A percentile compares a stretch with the other conserved stretches of the same genome.
Evolutionary conservation across 345 rosid genomes (phyloP).

Genomic region (Chamaenerion angustifolium): DNA sequence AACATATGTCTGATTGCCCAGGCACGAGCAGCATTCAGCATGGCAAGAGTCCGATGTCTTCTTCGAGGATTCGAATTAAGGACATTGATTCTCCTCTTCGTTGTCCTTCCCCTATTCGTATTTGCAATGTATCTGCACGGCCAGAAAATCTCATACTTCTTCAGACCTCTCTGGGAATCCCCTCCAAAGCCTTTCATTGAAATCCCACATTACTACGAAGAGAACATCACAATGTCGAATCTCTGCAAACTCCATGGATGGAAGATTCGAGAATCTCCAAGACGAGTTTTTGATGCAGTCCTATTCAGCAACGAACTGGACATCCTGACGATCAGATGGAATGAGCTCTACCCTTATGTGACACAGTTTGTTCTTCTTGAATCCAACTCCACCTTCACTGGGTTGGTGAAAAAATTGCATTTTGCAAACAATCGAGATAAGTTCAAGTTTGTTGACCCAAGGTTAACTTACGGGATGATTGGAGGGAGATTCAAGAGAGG

Average conservation of each 20-base stretch:
- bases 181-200: conserved; percentile 45
- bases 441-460: conserved; percentile 56
- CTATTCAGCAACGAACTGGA: conserved; percentile 75
- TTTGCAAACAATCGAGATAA: conserved; percentile 39
- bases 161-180: conserved; percentile 60
- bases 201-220: conserved; percentile 68
- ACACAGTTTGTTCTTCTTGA: conserved; percentile 81
- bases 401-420: conserved; percentile 48
- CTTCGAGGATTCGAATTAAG: conserved; percentile 40
- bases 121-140: conserved; percentile 44
- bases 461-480: conserved; percentile 67
- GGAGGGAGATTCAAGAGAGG: conserved; percentile 77
- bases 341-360: conserved; percentile 65
- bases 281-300: conserved; percentile 79
- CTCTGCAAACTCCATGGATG: conserved; percentile 82
- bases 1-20: conserved; percentile 10
- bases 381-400: conserved; percentile 82
- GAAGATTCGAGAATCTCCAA: conserved; percentile 68
- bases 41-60: conserved; percentile 45
- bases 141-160: conserved; percentile 48
- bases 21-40: conserved; percentile 27
- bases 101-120: conserved; percentile 29
- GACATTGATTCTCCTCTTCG: conserved; percentile 18
- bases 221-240: conserved; percentile 55
- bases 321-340: conserved; percentile 77